Conservation (phyloP, 371 early-diverging fungal genomes). For the Entomophthora muscae region DNA sequence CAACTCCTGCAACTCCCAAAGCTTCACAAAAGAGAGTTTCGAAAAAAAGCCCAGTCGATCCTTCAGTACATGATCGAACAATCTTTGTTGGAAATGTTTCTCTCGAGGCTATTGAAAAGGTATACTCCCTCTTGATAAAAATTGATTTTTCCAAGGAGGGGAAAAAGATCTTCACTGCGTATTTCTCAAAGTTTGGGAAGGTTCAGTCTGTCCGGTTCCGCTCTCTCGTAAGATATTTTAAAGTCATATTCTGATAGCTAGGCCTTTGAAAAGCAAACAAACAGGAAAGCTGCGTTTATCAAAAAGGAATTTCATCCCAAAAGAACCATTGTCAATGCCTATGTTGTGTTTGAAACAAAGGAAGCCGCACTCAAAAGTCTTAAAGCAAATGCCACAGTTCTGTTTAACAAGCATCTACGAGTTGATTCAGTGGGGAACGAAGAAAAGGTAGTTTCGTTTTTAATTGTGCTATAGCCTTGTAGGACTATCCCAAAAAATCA, state of each 20-base stretch:
- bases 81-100: slow-evolving; percentile 71
- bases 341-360: slow-evolving; percentile 52
- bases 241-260: slow-evolving; percentile 9
- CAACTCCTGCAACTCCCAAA: not conserved
- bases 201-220: slow-evolving; percentile 80
- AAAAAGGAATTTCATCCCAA: slow-evolving; percentile 56
- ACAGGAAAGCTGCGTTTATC: slow-evolving; percentile 55
- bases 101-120: slow-evolving; percentile 39
- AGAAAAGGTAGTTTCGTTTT: slow-evolving; percentile 18
- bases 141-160: slow-evolving; percentile 17
- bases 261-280: slow-evolving; percentile 46
- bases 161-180: slow-evolving; percentile 33
- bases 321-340: slow-evolving; percentile 75
- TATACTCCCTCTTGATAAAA: slow-evolving; percentile 1
- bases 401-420: slow-evolving; percentile 71
- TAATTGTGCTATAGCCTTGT: not conserved
- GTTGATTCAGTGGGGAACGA: slow-evolving; percentile 48
- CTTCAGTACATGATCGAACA: slow-evolving; percentile 35
- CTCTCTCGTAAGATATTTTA: slow-evolving; percentile 36
- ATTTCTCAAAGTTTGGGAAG: slow-evolving; percentile 50
- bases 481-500: slow-evolving; percentile 55
- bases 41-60: slow-evolving; percentile 20
- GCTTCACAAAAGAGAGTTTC: not conserved
- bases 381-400: slow-evolving; percentile 47
- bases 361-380: slow-evolving; percentile 44